A percentile compares a stretch with the other conserved stretches of the same genome.
These are phyloP conservation scores for Protomyces inundatus DNA, from an alignment of 1,139 yeast species.

Conservation along the genomic window DNA sequence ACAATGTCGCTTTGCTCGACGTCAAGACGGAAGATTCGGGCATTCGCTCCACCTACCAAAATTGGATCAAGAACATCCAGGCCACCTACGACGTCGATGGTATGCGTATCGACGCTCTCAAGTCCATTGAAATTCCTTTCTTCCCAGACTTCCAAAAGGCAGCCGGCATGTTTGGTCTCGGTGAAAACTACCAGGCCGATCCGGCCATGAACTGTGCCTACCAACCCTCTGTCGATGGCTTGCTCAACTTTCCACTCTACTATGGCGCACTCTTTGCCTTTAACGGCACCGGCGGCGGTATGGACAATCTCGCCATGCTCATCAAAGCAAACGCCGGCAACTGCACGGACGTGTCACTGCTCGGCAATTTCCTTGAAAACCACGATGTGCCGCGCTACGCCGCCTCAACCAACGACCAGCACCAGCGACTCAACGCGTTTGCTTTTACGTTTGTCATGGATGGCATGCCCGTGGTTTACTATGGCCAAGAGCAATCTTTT, in stretches of 20 bases:
- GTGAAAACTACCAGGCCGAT: conserved; percentile 29
- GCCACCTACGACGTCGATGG: conserved; percentile 28
- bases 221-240: conserved; percentile 25
- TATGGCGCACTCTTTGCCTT: conserved; percentile 25
- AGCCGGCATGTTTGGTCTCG: conserved; percentile 27
- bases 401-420: conserved; percentile 25
- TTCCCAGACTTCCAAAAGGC: conserved; percentile 25
- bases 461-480: conserved; percentile 29
- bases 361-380: conserved; percentile 28
- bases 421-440: conserved; percentile 19
- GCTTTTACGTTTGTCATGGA: conserved; percentile 26
- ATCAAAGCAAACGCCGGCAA: conserved; percentile 16
- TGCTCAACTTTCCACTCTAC: conserved; percentile 29
- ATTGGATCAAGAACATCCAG: conserved; percentile 13
- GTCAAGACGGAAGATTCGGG: conserved; percentile 14
- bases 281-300: conserved; percentile 27
- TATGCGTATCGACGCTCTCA: conserved; percentile 30
- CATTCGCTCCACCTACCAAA: conserved; percentile 17
- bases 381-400: conserved; percentile 30
- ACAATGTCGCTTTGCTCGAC: conserved; percentile 27
- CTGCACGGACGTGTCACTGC: conserved; percentile 19
- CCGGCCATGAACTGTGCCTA: conserved; percentile 25
- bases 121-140: conserved; percentile 21
- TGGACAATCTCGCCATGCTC: conserved; percentile 22
- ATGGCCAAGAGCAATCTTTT: conserved; percentile 30